A percentile compares a stretch with the other conserved stretches of the same genome.
These are phyloP conservation scores for Coemansia sp. DNA, from an alignment of 192 early-diverging fungal species.

Conservation along the genomic window DNA sequence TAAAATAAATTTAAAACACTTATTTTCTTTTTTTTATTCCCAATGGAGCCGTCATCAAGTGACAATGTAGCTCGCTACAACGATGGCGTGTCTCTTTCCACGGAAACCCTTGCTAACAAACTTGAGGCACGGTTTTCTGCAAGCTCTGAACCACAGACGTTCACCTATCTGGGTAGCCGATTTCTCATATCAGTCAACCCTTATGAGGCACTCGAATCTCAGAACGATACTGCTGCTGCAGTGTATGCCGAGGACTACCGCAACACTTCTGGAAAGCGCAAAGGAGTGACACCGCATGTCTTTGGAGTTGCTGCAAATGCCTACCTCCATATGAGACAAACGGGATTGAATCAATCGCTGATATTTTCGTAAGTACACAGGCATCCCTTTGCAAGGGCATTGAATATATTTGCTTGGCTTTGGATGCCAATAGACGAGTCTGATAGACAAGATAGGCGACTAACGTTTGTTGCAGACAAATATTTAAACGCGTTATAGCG, in stretches of 20 bases:
- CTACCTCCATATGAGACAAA: conserved; percentile 85
- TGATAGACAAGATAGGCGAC: no score
- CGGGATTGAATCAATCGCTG: conserved; percentile 87
- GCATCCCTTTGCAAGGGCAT: background rate
- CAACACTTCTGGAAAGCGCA: conserved; percentile 57
- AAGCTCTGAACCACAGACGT: conserved; percentile 57
- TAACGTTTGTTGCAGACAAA: background rate
- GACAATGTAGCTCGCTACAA: conserved; percentile 53
- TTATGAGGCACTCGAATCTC: conserved; percentile 58
- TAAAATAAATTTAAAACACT: background rate
- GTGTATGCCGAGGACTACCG: conserved; percentile 76
- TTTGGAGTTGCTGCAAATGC: conserved; percentile 84
- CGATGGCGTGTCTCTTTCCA: conserved; percentile 46
- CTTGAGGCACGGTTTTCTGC: conserved; percentile 54
- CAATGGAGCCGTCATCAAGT: conserved; percentile 40
- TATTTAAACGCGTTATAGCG: conserved; percentile 55
- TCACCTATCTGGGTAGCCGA: conserved; percentile 69
- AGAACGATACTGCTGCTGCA: conserved; percentile 64
- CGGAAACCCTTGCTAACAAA: conserved; percentile 49
- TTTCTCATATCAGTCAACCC: conserved; percentile 74
- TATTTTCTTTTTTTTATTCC: background rate
- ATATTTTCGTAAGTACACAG: conserved; percentile 72
- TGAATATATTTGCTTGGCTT: no score
- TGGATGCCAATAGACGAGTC: no score
- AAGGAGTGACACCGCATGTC: conserved; percentile 69